Base-by-base conservation (phyloP, 2,329 filamentous ascomycete genomes). In the Pyricularia sp. region DNA sequence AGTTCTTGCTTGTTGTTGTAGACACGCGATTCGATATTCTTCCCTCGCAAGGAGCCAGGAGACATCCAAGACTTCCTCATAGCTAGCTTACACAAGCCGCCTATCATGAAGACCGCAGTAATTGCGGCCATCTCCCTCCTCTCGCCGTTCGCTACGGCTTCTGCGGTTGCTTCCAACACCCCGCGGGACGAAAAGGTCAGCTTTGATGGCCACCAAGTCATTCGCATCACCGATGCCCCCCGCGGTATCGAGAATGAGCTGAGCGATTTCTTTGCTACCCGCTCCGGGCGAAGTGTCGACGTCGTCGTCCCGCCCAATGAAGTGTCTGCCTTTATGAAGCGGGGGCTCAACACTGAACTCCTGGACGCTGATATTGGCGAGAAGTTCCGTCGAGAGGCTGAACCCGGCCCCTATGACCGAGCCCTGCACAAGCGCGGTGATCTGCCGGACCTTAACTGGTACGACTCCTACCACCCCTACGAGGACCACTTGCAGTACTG, bases 391-490 rank as follows among this genome's bases (percentile, higher is more conserved):
- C 67, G 70, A 7, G 76, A 78, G 69, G 75, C 75, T 17, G 65
- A 68, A 4, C 69, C 77, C 17, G 72, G 70, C 2, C 28, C 58
- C 36, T 73, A 74, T 17, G 28, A 64, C 73, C 4, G 71, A 50
- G 2, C 68, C 68, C 55, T 59, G 58, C 26, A 36, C 28, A 61
- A 36, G 20, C 50, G 28, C 3, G 71, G 71, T 66, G 76, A 75
- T 64, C 73, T 78, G 5, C 76, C 76, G 1, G 70, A 67, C 36
- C 65, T 77, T 9, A 73, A 79, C 12, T 84, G 81, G 80, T 84
- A 83, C 73, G 76, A 81, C 68, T 74, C 75, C n/a, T 85, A 85
- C 68, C 83, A 85, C 69, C 63, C 77, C 0, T 84, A 83, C 70
- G 77, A 77, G 1, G 81, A 84, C 68, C 83, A 85, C 70, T 65